Evolutionary conservation across 805 yeast species (phyloP), one percentile per base, ranked within the genome.

Genomic region (Barnettozyma vustinii): DNA sequence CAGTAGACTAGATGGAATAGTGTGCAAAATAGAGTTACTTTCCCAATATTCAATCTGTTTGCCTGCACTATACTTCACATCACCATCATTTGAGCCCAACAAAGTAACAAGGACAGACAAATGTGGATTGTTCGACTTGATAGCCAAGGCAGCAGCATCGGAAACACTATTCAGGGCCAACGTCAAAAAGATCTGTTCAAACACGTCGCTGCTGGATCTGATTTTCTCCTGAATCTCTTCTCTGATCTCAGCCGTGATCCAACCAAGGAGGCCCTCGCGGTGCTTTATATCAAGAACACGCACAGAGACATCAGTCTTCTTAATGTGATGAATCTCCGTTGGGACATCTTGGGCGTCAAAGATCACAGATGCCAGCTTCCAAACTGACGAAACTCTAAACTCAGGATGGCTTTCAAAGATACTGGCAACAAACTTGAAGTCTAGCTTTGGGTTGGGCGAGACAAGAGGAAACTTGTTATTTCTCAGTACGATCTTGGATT

Each of bases 31-130:
- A 5, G 72, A 70, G 6, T 68, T 66, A 4, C 71, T 68, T 27
- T 63, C 63, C 97, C 97, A 91, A 36, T 76, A 78, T 2, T 69
- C 66, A 21, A 92, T 64, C 65, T 90, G 97, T 32, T 64, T 63
- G 7, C 60, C 54, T 0, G 97, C 91, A 46, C 80, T 70, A 0
- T 58, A 58, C 44, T 72, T 71, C 3, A 85, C 83, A 1, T 74
- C 71, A 1, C 73, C 73, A 55, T 83, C 86, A 56, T 84, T 83
- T 0, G 94, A 82, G 32, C 87, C 96, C 8, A 85, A 62, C 40
- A 86, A 67, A 0, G 96, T 75, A 12, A 92, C 64, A 25, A 88
- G 59, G 0, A 79, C 80, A 0, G 96, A 81, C 18, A 92, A 65
- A 62, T 91, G 96, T 5, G 76, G 66, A 57, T 87, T 86, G 9